A percentile compares a stretch with the other conserved stretches of the same genome.
These are phyloP conservation scores for Coprinopsis strossmayeri DNA, from an alignment of 768 basidiomycete species.

Conservation along the genomic window DNA sequence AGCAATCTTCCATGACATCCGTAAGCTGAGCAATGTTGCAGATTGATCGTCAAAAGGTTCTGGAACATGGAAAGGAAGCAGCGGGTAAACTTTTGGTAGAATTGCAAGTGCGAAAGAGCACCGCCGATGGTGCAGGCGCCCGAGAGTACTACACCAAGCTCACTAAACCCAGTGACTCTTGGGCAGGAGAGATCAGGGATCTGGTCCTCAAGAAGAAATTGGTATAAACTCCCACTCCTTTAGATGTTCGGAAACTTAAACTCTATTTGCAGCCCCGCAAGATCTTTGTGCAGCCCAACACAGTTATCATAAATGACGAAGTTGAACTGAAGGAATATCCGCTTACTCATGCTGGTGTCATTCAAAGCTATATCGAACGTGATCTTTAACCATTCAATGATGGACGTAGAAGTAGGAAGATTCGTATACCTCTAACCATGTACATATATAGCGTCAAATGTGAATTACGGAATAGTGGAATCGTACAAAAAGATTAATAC, in stretches of 20 bases:
- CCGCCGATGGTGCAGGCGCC: conserved; percentile 78
- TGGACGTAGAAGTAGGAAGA: too few species aligned
- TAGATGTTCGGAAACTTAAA: conserved; percentile 4
- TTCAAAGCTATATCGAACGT: conserved; percentile 79
- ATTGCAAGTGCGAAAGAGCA: conserved; percentile 80
- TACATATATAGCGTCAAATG: too few species aligned
- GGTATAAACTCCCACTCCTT: conserved; percentile 32
- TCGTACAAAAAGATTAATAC: conserved; percentile 8
- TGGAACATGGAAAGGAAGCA: conserved; percentile 56
- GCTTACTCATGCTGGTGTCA: conserved; percentile 62
- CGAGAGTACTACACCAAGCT: conserved; percentile 72
- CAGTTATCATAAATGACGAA: conserved; percentile 57
- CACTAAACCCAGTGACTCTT: conserved; percentile 64
- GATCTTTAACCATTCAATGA: too few species aligned
- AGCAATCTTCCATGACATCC: background rate
- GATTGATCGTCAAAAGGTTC: conserved; percentile 68
- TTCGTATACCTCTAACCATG: too few species aligned
- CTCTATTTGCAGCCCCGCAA: conserved; percentile 59
- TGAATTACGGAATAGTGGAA: background rate
- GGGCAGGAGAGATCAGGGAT: conserved; percentile 73
- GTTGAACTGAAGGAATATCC: conserved; percentile 78
- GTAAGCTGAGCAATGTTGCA: conserved; percentile 18
- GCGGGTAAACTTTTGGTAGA: conserved; percentile 73
- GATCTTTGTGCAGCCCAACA: conserved; percentile 81
- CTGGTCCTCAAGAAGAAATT: conserved; percentile 74